Evolutionary conservation across 179 eudicot genomes (phyloP).

Genomic region (Silene coronaria): DNA sequence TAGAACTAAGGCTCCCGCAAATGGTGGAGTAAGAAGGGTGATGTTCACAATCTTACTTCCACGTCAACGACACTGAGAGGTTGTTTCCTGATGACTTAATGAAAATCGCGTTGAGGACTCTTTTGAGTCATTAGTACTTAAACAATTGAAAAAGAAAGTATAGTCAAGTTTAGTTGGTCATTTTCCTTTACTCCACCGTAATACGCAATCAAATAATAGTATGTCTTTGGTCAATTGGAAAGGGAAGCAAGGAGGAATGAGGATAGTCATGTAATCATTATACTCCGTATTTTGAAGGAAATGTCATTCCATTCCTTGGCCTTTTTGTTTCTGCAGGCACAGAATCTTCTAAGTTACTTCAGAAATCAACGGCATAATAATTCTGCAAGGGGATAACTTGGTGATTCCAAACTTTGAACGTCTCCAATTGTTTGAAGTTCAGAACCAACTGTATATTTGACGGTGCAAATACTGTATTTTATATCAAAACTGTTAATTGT

Average conservation of each 20-base stretch:
- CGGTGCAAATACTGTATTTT: slow-evolving; percentile 24
- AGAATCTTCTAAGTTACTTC: slow-evolving; percentile 33
- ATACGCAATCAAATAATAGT: background rate
- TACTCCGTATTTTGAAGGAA: background rate
- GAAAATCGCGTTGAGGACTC: too few species aligned
- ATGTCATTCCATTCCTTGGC: background rate
- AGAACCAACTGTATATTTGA: slow-evolving; percentile 25
- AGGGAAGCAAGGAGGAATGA: background rate
- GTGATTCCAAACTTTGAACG: slow-evolving; percentile 12
- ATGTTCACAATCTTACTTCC: too few species aligned
- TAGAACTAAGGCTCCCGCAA: background rate
- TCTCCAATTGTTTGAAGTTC: slow-evolving; percentile 30
- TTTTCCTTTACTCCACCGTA: background rate
- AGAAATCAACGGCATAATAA: slow-evolving; percentile 36
- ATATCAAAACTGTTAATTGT: slow-evolving; percentile 7
- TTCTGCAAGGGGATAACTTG: slow-evolving; percentile 33
- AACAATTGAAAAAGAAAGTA: too few species aligned
- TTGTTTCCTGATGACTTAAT: too few species aligned
- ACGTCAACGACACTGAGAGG: too few species aligned
- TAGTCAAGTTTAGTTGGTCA: too few species aligned
- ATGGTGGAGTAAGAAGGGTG: background rate
- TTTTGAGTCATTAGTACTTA: too few species aligned
- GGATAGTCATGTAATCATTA: background rate
- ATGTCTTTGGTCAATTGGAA: background rate
- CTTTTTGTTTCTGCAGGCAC: slow-evolving; percentile 32